Evolutionary conservation across 306 rosid genomes (phyloP).

Genomic region (Cucurbita pepo): DNA sequence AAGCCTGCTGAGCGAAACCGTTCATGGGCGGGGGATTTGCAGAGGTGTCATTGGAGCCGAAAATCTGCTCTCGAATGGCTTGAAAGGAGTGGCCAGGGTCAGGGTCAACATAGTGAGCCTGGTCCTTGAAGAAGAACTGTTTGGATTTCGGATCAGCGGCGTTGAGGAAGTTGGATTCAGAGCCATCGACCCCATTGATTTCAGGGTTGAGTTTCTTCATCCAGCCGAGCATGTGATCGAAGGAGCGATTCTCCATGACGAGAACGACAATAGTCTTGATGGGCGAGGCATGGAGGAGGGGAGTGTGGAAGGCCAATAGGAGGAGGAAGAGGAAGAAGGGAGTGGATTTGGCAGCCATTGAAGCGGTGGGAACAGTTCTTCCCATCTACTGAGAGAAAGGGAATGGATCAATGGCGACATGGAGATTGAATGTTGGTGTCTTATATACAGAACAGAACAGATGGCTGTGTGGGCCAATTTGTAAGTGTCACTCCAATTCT

Average conservation of each 20-base stretch:
- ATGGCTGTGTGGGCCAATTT: background rate
- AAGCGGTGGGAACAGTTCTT: background rate
- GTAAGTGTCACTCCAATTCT: background rate
- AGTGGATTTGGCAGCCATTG: background rate
- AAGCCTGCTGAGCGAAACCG: conserved; percentile 78
- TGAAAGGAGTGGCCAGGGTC: conserved; percentile 93
- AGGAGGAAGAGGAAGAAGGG: background rate
- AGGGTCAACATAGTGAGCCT: conserved; percentile 53
- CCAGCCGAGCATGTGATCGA: conserved; percentile 98
- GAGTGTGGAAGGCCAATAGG: background rate
- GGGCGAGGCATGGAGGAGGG: conserved; percentile 18
- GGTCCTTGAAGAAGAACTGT: conserved; percentile 25
- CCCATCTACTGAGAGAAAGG: no score
- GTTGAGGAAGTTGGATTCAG: conserved; percentile 26
- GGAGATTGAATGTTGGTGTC: background rate
- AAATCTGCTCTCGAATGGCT: conserved; percentile 68
- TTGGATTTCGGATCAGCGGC: conserved; percentile 35
- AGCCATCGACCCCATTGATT: conserved; percentile 68
- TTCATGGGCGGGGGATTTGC: conserved; percentile 59
- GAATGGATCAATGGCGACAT: background rate
- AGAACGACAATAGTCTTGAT: conserved; percentile 64
- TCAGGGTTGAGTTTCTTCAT: conserved; percentile 62
- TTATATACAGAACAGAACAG: background rate
- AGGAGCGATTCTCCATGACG: conserved; percentile 89
- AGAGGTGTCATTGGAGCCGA: conserved; percentile 35